Percentiles rank a stretch among this genome's conserved stretches.
phyloP scores from a whole-genome alignment of 2,329 filamentous ascomycete species.

The Paecilomyces sp. region DNA sequence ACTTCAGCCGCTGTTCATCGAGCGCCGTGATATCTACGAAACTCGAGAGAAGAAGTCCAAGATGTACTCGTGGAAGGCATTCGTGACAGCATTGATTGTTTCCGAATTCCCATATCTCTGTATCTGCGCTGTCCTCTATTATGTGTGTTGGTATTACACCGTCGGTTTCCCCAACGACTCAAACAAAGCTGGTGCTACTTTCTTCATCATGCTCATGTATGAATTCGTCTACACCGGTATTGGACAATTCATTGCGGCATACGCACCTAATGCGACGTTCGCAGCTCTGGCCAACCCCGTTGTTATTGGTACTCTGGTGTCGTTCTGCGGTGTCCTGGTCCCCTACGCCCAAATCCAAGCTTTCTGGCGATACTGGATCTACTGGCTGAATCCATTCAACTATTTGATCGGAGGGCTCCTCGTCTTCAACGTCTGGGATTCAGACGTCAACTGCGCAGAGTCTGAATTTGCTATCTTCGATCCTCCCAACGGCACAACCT shows the following conservation, averaged over 20 bases:
- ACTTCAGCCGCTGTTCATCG: constrained; percentile 63
- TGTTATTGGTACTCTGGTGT: constrained; percentile 63
- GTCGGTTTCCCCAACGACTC: constrained; percentile 58
- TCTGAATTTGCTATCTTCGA: constrained; percentile 44
- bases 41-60: constrained; percentile 58
- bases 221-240: constrained; percentile 64
- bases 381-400: constrained; percentile 56
- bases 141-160: constrained; percentile 64
- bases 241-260: constrained; percentile 74
- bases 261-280: constrained; percentile 60
- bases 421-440: constrained; percentile 45
- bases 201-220: constrained; percentile 67
- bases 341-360: constrained; percentile 55
- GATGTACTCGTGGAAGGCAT: constrained; percentile 66
- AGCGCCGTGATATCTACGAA: constrained; percentile 61
- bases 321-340: constrained; percentile 66
- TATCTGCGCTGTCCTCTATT: constrained; percentile 57
- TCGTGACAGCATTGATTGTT: constrained; percentile 60
- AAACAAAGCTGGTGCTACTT: constrained; percentile 39
- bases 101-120: constrained; percentile 62
- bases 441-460: constrained; percentile 40
- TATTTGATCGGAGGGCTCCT: constrained; percentile 54
- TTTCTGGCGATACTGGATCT: constrained; percentile 64
- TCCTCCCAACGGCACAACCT: constrained; percentile 42
- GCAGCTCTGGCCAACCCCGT: constrained; percentile 68